Base-by-base conservation (phyloP, 2,329 filamentous ascomycete species). In the Zelopaecilomyces penicillatus region DNA sequence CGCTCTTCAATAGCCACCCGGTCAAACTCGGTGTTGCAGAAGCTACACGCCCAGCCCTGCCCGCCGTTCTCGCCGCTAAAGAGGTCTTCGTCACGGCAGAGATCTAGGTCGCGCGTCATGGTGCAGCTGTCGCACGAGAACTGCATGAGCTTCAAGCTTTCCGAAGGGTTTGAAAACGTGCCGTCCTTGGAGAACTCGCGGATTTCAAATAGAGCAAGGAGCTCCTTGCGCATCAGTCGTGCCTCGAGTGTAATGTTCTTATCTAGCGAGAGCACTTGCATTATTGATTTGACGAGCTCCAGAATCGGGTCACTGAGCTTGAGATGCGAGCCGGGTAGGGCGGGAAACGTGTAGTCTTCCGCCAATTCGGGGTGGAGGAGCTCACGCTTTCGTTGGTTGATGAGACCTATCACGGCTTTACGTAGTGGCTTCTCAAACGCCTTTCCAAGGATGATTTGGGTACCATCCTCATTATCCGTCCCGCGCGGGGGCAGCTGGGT, bases 41-140 rank as follows among this genome's bases (percentile, higher is more conserved):
- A 85, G 1, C 71, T 65, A 61, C 93, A 98, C 41, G 74, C 76
- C 88, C 88, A 95, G 69, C 70, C 57, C 69, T 73, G 53, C 29
- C 57, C 55, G 49, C 64, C 48, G 5, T 42, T 43, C 4, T 42
- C 36, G 50, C 58, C 36, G 45, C 60, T 45, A 53, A 93, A 71
- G 2, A 97, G 69, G 50, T 88, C 83, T 55, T 88, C 83, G 58
- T 98, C 93, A 5, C 90, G 83, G 63, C 93, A 98, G 28, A 98
- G 75, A 60, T 98, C 93, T 30, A 97, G 73, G 57, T 97, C 90
- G 30, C 88, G 81, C 9, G 86, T 80, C 65, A 93, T 80, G 38
- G 90, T 95, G 70, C 93, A 98, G 60, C 87, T 87, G 53, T 90
- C 82, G 65, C 93, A 98, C 49, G 87, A 86, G 30, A 96, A 68